These are phyloP conservation scores for Pseudoneurospora amorphoporcata DNA, from an alignment of 495 filamentous ascomycete species.

Conservation along the genomic window DNA sequence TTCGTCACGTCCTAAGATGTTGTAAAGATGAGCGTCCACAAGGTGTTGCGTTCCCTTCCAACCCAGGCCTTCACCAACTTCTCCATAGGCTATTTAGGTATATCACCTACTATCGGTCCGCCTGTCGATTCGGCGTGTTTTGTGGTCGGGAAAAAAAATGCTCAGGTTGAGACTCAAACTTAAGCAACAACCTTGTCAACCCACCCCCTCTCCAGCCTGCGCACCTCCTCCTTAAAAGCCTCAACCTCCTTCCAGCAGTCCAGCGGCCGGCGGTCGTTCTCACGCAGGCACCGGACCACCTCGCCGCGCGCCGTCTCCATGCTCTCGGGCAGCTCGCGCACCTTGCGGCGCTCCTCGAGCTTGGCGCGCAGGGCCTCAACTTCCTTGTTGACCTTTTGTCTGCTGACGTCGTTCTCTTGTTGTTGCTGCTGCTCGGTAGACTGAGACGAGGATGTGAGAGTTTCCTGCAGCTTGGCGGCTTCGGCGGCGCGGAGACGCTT, in stretches of 20 bases:
- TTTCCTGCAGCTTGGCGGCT: slow-evolving; percentile 48
- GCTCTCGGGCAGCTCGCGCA: slow-evolving; percentile 48
- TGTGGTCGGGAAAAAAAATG: too few species aligned
- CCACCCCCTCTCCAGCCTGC: slow-evolving; percentile 73
- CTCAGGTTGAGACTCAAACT: not conserved
- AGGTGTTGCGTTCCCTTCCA: not conserved
- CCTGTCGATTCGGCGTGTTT: not conserved
- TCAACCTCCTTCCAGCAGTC: slow-evolving; percentile 96
- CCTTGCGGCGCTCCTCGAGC: slow-evolving; percentile 63
- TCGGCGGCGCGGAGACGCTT: slow-evolving; percentile 55
- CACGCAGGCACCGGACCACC: slow-evolving; percentile 71
- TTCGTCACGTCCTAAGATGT: not conserved
- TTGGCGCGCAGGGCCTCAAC: slow-evolving; percentile 56
- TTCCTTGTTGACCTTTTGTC: slow-evolving; percentile 24
- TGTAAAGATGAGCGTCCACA: not conserved
- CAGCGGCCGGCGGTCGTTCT: slow-evolving; percentile 80
- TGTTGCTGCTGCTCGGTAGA: slow-evolving; percentile 6
- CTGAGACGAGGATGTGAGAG: slow-evolving; percentile 24
- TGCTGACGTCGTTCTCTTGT: slow-evolving; percentile 9
- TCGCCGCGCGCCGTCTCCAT: slow-evolving; percentile 65
- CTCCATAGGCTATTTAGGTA: not conserved
- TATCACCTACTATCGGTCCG: not conserved
- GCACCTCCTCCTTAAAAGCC: slow-evolving; percentile 77
- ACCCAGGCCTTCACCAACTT: not conserved
- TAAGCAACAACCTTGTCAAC: slow-evolving; percentile 63